Evolutionary conservation across 495 filamentous ascomycete species (phyloP).

Genomic region (Amphirosellinia nigrospora): DNA sequence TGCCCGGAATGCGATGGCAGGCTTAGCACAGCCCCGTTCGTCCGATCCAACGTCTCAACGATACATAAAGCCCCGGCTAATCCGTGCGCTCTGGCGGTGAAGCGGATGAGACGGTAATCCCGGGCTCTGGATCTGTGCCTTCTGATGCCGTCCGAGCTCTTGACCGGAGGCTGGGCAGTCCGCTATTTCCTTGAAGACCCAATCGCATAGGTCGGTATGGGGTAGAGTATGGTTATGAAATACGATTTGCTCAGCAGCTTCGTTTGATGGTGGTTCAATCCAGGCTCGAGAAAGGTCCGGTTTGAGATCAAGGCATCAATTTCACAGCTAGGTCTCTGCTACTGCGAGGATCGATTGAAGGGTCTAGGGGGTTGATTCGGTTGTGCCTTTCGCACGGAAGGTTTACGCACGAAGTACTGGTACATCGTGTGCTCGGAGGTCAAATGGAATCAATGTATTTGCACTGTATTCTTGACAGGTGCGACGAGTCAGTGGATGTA

Average conservation of each 20-base stretch:
- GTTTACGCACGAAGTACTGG: not conserved
- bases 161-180: not conserved
- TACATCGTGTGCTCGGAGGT: not conserved
- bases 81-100: not conserved
- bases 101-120: too few species aligned
- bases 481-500: not conserved
- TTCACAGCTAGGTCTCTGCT: not conserved
- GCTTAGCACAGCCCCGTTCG: constrained; percentile 1
- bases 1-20: constrained; percentile 6
- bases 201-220: not conserved
- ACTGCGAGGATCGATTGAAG: not conserved
- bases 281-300: not conserved
- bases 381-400: not conserved
- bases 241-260: constrained; percentile 11
- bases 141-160: constrained; percentile 6
- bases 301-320: not conserved
- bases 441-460: not conserved
- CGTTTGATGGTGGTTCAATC: not conserved
- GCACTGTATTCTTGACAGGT: not conserved
- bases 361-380: not conserved
- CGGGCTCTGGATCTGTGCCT: not conserved
- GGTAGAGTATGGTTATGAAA: not conserved
- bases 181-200: not conserved
- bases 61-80: not conserved
- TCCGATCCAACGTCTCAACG: constrained; percentile 8